A percentile compares a stretch with the other conserved stretches of the same genome.
These are phyloP conservation scores for Chaetoscypha palmicola DNA, from an alignment of 2,329 filamentous ascomycete genomes.

Conservation along the genomic window DNA sequence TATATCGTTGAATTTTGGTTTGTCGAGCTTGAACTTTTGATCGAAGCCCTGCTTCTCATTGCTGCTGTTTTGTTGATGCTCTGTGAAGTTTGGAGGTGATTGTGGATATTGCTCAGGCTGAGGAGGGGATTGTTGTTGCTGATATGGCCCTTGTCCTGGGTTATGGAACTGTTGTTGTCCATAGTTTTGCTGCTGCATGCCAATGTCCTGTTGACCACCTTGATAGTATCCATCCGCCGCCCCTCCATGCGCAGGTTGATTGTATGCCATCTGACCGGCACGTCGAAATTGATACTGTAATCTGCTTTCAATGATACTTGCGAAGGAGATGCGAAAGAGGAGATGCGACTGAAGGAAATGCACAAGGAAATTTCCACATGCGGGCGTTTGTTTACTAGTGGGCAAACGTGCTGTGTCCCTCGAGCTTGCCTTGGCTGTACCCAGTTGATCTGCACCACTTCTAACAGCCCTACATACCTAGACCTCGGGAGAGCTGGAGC, in stretches of 20 bases:
- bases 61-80: conserved; percentile 6
- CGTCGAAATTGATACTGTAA: too few relatives aligned
- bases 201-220: conserved; percentile 13
- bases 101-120: conserved; percentile 9
- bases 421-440: too few relatives aligned
- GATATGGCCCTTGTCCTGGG: conserved; percentile 6
- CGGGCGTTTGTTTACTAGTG: too few relatives aligned
- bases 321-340: too few relatives aligned
- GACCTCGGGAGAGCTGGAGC: too few relatives aligned
- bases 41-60: conserved; percentile 48
- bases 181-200: conserved; percentile 9
- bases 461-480: too few relatives aligned
- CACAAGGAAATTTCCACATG: too few relatives aligned
- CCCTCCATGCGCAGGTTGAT: conserved; percentile 22
- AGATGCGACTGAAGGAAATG: too few relatives aligned
- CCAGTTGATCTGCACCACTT: too few relatives aligned
- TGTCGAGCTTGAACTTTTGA: conserved; percentile 73
- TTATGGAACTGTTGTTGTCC: conserved; percentile 10
- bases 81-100: conserved; percentile 4
- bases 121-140: conserved; percentile 13
- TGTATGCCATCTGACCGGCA: conserved; percentile 25
- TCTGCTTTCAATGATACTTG: too few relatives aligned
- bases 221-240: conserved; percentile 23
- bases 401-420: too few relatives aligned
- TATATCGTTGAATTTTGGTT: conserved; percentile 81